Percentiles rank a stretch among this genome's conserved stretches.
Evolutionary conservation across 371 early-diverging fungal genomes (phyloP).

Genomic region (Mortierella sp.): DNA sequence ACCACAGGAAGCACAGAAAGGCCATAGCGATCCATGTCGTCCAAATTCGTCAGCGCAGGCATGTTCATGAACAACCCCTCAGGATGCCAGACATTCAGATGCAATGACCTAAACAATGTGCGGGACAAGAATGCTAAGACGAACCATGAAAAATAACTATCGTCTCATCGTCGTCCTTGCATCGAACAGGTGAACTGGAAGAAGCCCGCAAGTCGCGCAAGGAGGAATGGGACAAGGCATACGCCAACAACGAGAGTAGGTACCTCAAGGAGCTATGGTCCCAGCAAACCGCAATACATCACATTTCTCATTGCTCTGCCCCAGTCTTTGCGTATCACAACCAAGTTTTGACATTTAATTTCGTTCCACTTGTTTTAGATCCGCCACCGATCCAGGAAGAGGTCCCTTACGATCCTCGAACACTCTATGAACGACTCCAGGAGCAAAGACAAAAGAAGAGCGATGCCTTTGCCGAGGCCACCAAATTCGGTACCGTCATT

Average conservation of each 20-base stretch:
- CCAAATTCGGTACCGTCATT: slow-evolving; percentile 63
- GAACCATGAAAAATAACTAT: slow-evolving; percentile 18
- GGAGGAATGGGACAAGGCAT: slow-evolving; percentile 61
- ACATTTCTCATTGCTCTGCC: neutral
- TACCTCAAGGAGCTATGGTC: neutral
- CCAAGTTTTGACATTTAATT: neutral
- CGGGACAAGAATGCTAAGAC: neutral
- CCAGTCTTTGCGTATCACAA: neutral
- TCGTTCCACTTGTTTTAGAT: neutral
- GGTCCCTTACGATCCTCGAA: slow-evolving; percentile 82
- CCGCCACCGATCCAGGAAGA: slow-evolving; percentile 56
- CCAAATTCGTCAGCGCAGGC: slow-evolving; percentile 58
- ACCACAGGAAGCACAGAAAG: neutral
- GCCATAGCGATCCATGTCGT: slow-evolving; percentile 30
- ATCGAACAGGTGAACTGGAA: slow-evolving; percentile 21
- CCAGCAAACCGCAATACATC: no score
- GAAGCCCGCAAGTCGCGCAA: slow-evolving; percentile 61
- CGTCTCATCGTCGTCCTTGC: slow-evolving; percentile 18
- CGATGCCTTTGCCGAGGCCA: slow-evolving; percentile 77
- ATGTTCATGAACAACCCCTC: neutral
- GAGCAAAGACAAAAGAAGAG: slow-evolving; percentile 79
- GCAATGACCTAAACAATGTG: no score
- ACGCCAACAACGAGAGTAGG: slow-evolving; percentile 50
- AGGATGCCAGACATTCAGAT: neutral
- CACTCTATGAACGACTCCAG: slow-evolving; percentile 84